Base-by-base conservation (phyloP, 1,284 basidiomycete species). In the Leccinum colubrinum region DNA sequence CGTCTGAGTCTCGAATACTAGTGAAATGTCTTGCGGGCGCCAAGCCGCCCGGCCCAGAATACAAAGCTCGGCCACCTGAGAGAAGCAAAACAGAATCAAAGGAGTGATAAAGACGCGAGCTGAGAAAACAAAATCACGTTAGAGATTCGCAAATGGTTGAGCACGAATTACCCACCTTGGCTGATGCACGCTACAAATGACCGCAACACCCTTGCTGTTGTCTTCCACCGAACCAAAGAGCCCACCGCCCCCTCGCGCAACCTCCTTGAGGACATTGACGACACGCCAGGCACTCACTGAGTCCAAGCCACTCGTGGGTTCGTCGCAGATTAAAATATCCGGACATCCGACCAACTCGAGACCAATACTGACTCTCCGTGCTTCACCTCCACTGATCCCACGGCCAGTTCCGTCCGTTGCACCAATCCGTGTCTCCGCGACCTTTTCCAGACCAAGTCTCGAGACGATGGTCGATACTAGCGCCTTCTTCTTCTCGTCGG, bases 171-270 rank as follows among this genome's bases (percentile, higher is more conserved):
- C 78, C 53, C 70, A 84, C 87, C 85, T 89, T 4, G 93, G 94
- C 72, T 94, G 94, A 76, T 96, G 94, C 54, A 95, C 93, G 2
- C 88, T 91, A 22, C 91, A 91, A 59, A 96, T 87, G 48, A 97
- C 87, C 0, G 92, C 91, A 15, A 76, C 72, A 1, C 73, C 72
- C 6, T 39, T 64, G 17, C 52, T 56, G 9, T 53, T 60, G 0
- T 68, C 20, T 12, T 48, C 65, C 14, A 41, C 59, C 6, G 69
- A 58, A 3, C 64, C 70, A 59, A 76, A 71, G 14, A 72, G 17
- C 50, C 60, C 64, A 2, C 71, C 70, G 43, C 79, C 52, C 66
- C 91, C 90, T 62, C 87, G 83, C 0, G 93, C 88, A 30, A 97
- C 87, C 33, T 81, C 81, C 64, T 85, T 84, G 27, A 97, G 81